These are phyloP conservation scores for Pyrus betulifolia DNA, from an alignment of 306 rosid species.

Conservation along the genomic window DNA sequence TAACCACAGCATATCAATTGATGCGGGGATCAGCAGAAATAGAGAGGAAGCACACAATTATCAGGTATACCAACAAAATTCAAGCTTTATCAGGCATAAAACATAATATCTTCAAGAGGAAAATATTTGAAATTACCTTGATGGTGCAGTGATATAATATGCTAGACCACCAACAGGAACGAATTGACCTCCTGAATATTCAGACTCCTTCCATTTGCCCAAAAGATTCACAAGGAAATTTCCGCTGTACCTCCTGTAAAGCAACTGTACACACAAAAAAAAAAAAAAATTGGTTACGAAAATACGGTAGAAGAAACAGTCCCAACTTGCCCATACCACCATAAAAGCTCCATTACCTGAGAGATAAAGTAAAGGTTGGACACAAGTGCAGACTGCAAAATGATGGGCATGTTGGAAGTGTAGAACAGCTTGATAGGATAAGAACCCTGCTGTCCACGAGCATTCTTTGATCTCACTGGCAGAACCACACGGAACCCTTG, in stretches of 20 bases:
- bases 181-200: conserved; percentile 81
- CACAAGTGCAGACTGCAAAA: conserved; percentile 94
- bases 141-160: conserved; percentile 87
- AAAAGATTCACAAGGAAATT: conserved; percentile 78
- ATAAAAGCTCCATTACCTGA: conserved; percentile 49
- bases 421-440: conserved; percentile 91
- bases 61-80: not conserved
- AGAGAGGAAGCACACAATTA: not conserved
- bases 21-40: not conserved
- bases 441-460: conserved; percentile 94
- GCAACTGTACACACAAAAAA: conserved; percentile 40
- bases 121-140: conserved; percentile 44
- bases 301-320: conserved; percentile 4
- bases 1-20: conserved; percentile 2
- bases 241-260: conserved; percentile 77
- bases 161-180: conserved; percentile 92
- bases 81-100: not conserved
- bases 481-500: conserved; percentile 97
- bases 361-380: conserved; percentile 90
- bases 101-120: not conserved
- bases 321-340: not conserved
- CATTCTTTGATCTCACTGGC: conserved; percentile 94
- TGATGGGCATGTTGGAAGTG: conserved; percentile 97
- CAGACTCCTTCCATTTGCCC: conserved; percentile 96
- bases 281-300: not conserved